These are phyloP conservation scores for Botrytis sinoallii DNA, from an alignment of 2,329 filamentous ascomycete species.

Conservation along the genomic window DNA sequence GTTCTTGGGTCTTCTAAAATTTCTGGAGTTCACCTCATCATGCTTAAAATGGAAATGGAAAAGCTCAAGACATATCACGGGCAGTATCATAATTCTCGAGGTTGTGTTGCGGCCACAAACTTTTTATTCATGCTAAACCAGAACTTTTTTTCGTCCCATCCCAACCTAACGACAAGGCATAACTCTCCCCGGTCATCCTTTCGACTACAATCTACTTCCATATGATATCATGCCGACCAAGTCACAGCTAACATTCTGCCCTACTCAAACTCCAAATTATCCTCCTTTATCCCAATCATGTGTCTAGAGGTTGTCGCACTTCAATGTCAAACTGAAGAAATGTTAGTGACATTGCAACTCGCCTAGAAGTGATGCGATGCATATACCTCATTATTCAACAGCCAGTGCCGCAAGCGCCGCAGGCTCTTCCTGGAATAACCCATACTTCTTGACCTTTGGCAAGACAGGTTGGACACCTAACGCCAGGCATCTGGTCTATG, in stretches of 20 bases:
- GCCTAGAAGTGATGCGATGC: background rate
- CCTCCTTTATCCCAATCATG: background rate
- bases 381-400: constrained; percentile 2
- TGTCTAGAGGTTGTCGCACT: background rate
- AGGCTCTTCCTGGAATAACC: constrained; percentile 53
- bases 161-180: background rate
- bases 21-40: background rate
- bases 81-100: background rate
- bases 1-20: background rate
- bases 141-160: background rate
- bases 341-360: background rate
- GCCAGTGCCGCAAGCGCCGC: constrained; percentile 28
- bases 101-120: background rate
- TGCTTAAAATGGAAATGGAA: background rate
- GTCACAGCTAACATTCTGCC: background rate
- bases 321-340: background rate
- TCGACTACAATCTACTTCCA: background rate
- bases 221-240: background rate
- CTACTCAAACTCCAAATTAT: background rate
- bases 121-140: constrained; percentile 2
- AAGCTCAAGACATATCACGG: background rate
- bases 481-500: constrained; percentile 45
- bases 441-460: constrained; percentile 51
- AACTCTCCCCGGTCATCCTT: background rate
- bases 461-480: constrained; percentile 51